Conservation (phyloP, 2,329 filamentous ascomycete genomes). For the Plectosphaerella plurivora region DNA sequence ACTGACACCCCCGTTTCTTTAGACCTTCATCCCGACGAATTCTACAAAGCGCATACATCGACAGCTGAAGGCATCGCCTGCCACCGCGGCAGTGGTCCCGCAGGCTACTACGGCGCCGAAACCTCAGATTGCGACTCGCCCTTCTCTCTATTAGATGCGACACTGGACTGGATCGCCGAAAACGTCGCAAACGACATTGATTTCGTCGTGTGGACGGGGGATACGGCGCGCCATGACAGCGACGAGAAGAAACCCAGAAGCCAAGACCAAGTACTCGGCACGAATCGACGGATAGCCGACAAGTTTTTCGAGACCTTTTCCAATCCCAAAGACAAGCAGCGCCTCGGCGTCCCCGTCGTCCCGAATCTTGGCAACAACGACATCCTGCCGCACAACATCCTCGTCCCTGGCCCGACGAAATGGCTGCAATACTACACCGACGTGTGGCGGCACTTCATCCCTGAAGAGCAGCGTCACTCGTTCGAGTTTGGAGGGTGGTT, state of each 20-base stretch:
- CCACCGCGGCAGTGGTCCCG: conserved; percentile 71
- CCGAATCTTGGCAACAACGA: conserved; percentile 97
- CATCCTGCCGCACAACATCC: conserved; percentile 93
- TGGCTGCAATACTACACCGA: conserved; percentile 75
- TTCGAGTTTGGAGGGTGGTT: conserved; percentile 96
- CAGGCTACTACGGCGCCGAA: conserved; percentile 80
- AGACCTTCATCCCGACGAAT: conserved; percentile 91
- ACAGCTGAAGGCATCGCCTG: conserved; percentile 67
- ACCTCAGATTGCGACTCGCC: conserved; percentile 88
- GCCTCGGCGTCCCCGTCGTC: conserved; percentile 72
- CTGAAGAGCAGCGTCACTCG: conserved; percentile 84
- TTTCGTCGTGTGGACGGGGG: conserved; percentile 90
- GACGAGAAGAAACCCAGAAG: conserved; percentile 77
- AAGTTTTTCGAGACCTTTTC: conserved; percentile 74
- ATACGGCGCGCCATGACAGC: conserved; percentile 85
- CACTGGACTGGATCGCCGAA: conserved; percentile 80
- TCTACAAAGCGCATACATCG: conserved; percentile 76
- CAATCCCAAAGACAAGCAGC: conserved; percentile 44
- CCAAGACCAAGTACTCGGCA: conserved; percentile 67
- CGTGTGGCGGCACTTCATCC: conserved; percentile 84
- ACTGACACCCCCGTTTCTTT: conserved; percentile 1
- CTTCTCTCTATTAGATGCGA: conserved; percentile 74
- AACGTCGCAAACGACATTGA: conserved; percentile 77
- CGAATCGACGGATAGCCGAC: conserved; percentile 71
- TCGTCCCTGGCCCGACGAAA: conserved; percentile 76